A percentile compares a stretch with the other conserved stretches of the same genome.
Evolutionary conservation across 2,329 filamentous ascomycete genomes (phyloP).

Genomic region (Fusarium sp.): DNA sequence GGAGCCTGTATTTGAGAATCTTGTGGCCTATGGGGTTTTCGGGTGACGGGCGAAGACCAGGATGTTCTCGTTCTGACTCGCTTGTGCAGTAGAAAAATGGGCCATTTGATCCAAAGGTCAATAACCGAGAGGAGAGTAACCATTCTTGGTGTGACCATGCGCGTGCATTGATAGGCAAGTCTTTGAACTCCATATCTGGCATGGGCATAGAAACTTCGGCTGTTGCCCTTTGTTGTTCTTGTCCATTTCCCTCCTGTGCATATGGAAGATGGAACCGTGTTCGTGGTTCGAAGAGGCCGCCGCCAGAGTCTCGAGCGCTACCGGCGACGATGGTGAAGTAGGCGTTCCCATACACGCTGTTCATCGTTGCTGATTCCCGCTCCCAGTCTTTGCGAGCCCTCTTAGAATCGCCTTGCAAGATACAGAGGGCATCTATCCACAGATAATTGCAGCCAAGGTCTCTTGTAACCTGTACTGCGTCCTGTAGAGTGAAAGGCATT

Average conservation of each 20-base stretch:
- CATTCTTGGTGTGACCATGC: not conserved
- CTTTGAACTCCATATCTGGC: not conserved
- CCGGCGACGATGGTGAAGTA: not conserved
- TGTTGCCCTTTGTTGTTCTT: not conserved
- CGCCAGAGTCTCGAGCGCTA: not conserved
- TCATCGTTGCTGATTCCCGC: not conserved
- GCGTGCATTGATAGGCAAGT: not conserved
- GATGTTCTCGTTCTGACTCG: not conserved
- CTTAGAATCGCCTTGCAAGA: not conserved
- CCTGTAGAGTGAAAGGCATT: not conserved
- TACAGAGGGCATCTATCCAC: not conserved
- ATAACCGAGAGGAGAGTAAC: not conserved
- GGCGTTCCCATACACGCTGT: not conserved
- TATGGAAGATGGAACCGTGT: not conserved
- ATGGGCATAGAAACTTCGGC: not conserved
- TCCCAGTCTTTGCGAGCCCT: not conserved
- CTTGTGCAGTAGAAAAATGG: not conserved
- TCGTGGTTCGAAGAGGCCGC: not conserved
- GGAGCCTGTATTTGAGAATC: not conserved
- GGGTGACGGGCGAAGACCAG: not conserved
- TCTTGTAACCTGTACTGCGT: not conserved
- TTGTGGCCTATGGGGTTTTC: not conserved
- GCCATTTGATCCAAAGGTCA: not conserved
- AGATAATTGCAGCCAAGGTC: accelerated
- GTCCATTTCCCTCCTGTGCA: not conserved